These are phyloP conservation scores for Tricholoma matsutake DNA, from an alignment of 768 basidiomycete species.

Conservation along the genomic window DNA sequence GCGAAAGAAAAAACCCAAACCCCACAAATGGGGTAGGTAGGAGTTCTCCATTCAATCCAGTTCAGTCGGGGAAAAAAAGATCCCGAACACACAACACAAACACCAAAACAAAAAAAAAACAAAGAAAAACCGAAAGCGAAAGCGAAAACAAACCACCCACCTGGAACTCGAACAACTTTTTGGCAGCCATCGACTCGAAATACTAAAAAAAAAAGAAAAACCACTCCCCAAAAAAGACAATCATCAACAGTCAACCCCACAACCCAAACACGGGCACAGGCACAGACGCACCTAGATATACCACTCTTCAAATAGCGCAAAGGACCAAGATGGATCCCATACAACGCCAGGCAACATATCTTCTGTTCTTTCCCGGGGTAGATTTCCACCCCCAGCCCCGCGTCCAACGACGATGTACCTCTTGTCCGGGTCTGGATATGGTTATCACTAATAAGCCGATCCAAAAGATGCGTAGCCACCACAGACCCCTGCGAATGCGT, in stretches of 20 bases:
- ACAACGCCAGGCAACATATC: slow-evolving; percentile 74
- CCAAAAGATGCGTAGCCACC: slow-evolving; percentile 87
- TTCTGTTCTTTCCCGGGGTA: slow-evolving; percentile 45
- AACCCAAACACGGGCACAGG: too few species aligned
- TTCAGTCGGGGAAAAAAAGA: neutral
- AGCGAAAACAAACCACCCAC: slow-evolving; percentile 33
- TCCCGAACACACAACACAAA: neutral
- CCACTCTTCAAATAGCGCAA: slow-evolving; percentile 73
- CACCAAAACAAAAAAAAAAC: slow-evolving; percentile 5
- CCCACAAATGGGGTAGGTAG: too few species aligned
- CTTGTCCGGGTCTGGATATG: slow-evolving; percentile 62
- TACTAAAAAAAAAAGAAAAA: slow-evolving; percentile 52
- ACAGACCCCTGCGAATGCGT: slow-evolving; percentile 95
- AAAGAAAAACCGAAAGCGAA: too few species aligned
- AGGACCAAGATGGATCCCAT: slow-evolving; percentile 84
- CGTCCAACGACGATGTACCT: slow-evolving; percentile 9
- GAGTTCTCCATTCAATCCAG: too few species aligned
- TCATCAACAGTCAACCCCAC: slow-evolving; percentile 5
- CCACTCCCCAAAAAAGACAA: neutral
- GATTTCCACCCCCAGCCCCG: slow-evolving; percentile 26
- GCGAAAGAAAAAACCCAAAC: too few species aligned
- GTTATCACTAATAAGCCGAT: slow-evolving; percentile 74
- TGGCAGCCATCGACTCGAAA: slow-evolving; percentile 83
- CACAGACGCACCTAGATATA: slow-evolving; percentile 61
- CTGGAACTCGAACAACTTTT: slow-evolving; percentile 96